These are phyloP conservation scores for Cryphonectria parasitica DNA, from an alignment of 2,329 filamentous ascomycete genomes.

Conservation along the genomic window DNA sequence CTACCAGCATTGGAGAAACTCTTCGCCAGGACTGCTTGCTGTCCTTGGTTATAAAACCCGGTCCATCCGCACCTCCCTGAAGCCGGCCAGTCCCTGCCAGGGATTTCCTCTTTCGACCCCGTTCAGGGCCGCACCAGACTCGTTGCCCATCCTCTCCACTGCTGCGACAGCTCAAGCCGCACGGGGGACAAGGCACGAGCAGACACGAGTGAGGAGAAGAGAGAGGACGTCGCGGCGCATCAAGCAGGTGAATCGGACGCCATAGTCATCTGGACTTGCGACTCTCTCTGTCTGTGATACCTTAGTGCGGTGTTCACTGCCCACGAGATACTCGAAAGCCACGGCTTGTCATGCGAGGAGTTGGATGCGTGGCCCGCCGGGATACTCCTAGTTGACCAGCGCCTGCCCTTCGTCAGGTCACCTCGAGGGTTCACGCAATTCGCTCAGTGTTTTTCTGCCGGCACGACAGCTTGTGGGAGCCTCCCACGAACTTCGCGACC, in stretches of 20 bases:
- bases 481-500: constrained; percentile 33
- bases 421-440: constrained; percentile 32
- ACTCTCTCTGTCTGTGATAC: constrained; percentile 40
- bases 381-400: constrained; percentile 35
- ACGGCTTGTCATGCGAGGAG: constrained; percentile 29
- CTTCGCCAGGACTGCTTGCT: constrained; percentile 25
- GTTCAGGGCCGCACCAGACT: constrained; percentile 26
- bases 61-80: constrained; percentile 28
- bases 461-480: constrained; percentile 29
- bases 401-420: constrained; percentile 32
- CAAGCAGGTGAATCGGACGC: constrained; percentile 24
- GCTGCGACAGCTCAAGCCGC: constrained; percentile 25
- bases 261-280: constrained; percentile 28
- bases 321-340: constrained; percentile 32
- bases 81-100: constrained; percentile 30
- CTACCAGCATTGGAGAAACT: constrained; percentile 23
- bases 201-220: constrained; percentile 18
- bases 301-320: constrained; percentile 47
- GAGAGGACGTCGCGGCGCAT: constrained; percentile 29
- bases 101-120: constrained; percentile 24
- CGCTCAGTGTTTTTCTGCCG: constrained; percentile 33
- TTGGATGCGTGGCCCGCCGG: constrained; percentile 33
- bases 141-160: constrained; percentile 25
- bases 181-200: constrained; percentile 26
- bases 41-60: constrained; percentile 26